A percentile compares a stretch with the other conserved stretches of the same genome.
phyloP scores from a whole-genome alignment of 129 eudicot genomes.

The Flaveria bidentis region DNA sequence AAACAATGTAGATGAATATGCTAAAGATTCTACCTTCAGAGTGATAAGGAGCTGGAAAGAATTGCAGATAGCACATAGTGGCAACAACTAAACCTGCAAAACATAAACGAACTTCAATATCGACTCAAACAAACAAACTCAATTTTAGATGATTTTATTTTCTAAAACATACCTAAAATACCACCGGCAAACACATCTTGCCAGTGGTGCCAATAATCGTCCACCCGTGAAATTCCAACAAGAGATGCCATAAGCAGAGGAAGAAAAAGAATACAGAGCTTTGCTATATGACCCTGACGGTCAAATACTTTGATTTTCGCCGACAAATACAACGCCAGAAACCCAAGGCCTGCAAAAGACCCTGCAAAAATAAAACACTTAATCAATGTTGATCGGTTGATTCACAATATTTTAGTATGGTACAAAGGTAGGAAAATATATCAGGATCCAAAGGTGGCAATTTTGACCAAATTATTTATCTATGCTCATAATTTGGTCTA shows the following conservation, averaged over 20 bases:
- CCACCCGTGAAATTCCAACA: conserved; percentile 88
- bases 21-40: conserved; percentile 44
- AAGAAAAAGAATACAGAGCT: conserved; percentile 70
- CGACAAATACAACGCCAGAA: conserved; percentile 66
- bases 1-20: neutral
- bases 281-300: conserved; percentile 66
- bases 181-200: conserved; percentile 92
- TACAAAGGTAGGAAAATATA: neutral
- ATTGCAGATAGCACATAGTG: conserved; percentile 74
- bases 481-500: neutral
- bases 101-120: neutral
- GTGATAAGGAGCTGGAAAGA: conserved; percentile 79
- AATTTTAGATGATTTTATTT: neutral
- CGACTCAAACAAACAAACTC: neutral
- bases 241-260: conserved; percentile 76
- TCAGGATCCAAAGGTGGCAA: neutral
- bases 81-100: conserved; percentile 63
- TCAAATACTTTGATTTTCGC: conserved; percentile 77
- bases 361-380: conserved; percentile 42
- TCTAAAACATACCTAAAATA: conserved; percentile 54
- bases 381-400: neutral
- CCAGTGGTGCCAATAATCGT: conserved; percentile 98
- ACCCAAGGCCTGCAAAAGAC: conserved; percentile 92
- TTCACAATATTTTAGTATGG: neutral
- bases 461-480: neutral